These are phyloP conservation scores for Corinectria fuckeliana DNA, from an alignment of 2,329 filamentous ascomycete genomes.

Conservation along the genomic window DNA sequence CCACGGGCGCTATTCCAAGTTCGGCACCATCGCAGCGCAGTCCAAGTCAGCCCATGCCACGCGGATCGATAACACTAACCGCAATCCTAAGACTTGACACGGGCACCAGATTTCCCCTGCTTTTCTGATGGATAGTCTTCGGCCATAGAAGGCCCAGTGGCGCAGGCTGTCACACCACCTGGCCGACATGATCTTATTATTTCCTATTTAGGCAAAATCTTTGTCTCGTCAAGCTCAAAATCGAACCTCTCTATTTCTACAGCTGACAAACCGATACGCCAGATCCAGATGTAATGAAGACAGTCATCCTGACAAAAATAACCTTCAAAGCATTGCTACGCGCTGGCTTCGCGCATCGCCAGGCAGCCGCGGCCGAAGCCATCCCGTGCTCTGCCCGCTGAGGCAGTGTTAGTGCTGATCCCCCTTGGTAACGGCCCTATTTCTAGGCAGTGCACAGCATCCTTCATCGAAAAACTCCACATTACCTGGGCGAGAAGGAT, in stretches of 20 bases:
- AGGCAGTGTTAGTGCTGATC: background rate
- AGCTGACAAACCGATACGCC: background rate
- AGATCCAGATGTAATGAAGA: background rate
- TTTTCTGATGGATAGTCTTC: too few relatives aligned
- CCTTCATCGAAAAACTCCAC: background rate
- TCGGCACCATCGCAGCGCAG: too few relatives aligned
- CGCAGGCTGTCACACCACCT: background rate
- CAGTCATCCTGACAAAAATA: background rate
- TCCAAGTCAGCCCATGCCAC: too few relatives aligned
- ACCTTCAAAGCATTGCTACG: background rate
- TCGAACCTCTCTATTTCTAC: background rate
- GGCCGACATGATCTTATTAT: background rate
- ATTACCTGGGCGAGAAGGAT: background rate
- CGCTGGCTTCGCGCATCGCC: background rate
- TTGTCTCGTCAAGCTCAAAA: background rate
- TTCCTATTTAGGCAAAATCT: background rate
- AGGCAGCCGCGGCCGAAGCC: background rate
- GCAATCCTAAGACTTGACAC: too few relatives aligned
- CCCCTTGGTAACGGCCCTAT: background rate
- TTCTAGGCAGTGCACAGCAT: conserved; percentile 2
- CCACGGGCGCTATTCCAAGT: too few relatives aligned
- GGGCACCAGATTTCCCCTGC: too few relatives aligned
- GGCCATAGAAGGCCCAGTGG: background rate
- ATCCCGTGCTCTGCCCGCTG: background rate
- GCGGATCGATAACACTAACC: too few relatives aligned